Conservation (phyloP, 2,329 filamentous ascomycete genomes). For the Scolecobasidium constrictum region DNA sequence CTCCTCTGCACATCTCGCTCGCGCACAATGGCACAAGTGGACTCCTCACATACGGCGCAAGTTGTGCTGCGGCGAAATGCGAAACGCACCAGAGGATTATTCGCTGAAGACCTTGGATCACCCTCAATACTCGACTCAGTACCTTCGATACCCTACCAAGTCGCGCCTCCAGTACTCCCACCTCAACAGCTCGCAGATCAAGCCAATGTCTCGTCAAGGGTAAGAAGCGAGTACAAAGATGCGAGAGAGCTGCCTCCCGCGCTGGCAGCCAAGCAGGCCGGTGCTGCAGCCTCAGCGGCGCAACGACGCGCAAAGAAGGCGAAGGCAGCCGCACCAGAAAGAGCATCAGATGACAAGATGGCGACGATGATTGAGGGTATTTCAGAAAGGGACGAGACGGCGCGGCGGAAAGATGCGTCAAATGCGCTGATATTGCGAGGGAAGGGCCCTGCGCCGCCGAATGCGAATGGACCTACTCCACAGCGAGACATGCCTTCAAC, state of each 20-base stretch:
- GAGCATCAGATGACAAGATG: conserved; percentile 43
- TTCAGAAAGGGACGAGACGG: conserved; percentile 32
- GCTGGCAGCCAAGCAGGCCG: conserved; percentile 69
- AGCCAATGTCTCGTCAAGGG: conserved; percentile 43
- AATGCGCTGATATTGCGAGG: conserved; percentile 46
- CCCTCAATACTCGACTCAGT: conserved; percentile 29
- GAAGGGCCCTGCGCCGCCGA: conserved; percentile 36
- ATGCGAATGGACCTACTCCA: conserved; percentile 44
- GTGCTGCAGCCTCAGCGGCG: conserved; percentile 43
- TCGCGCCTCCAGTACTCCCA: conserved; percentile 34
- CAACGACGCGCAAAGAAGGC: conserved; percentile 50
- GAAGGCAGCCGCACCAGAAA: conserved; percentile 37
- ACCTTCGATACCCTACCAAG: conserved; percentile 25
- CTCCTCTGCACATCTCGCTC: no score
- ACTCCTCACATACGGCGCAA: no score
- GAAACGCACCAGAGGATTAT: conserved; percentile 44
- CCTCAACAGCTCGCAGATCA: conserved; percentile 32
- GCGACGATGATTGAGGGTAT: conserved; percentile 59
- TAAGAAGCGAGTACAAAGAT: conserved; percentile 64
- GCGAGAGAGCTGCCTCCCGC: conserved; percentile 67
- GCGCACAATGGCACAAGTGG: not conserved
- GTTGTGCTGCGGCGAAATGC: conserved; percentile 30
- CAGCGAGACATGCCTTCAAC: conserved; percentile 39
- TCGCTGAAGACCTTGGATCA: conserved; percentile 40
- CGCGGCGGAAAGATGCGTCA: conserved; percentile 35